These are phyloP conservation scores for Geotrichum histeridarum DNA, from an alignment of 1,139 yeast genomes.

Conservation along the genomic window DNA sequence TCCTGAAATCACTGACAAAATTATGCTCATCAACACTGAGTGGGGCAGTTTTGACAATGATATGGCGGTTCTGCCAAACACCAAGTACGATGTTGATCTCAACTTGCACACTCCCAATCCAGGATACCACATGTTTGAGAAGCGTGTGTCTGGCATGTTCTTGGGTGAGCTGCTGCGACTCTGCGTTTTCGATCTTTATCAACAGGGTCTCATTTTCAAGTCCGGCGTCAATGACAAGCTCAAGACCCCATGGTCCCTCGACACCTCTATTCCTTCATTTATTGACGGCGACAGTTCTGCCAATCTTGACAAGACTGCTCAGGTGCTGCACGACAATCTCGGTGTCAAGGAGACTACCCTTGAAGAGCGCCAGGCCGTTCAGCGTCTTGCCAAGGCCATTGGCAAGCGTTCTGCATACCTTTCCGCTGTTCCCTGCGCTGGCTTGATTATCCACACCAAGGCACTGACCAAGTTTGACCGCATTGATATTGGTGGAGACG, in stretches of 20 bases:
- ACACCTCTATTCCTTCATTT: constrained; percentile 77
- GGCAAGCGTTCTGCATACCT: constrained; percentile 80
- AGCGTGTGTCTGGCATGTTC: constrained; percentile 90
- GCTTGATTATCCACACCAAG: constrained; percentile 55
- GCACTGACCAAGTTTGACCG: constrained; percentile 50
- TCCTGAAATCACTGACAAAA: constrained; percentile 46
- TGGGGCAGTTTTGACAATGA: constrained; percentile 96
- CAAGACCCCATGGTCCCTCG: constrained; percentile 67
- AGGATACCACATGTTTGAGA: constrained; percentile 86
- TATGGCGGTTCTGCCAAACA: constrained; percentile 62
- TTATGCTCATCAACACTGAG: constrained; percentile 91
- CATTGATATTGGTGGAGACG: constrained; percentile 91
- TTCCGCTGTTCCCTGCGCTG: constrained; percentile 85
- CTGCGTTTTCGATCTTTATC: constrained; percentile 60
- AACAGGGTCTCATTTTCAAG: constrained; percentile 49
- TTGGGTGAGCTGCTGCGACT: constrained; percentile 83
- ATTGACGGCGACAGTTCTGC: constrained; percentile 78
- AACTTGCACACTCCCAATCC: constrained; percentile 74
- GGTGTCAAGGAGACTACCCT: constrained; percentile 43
- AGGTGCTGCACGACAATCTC: not conserved
- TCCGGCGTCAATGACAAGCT: constrained; percentile 28
- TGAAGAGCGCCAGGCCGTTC: constrained; percentile 68
- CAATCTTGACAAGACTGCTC: constrained; percentile 53
- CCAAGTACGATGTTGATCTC: constrained; percentile 65
- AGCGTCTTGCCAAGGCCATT: constrained; percentile 67